phyloP scores from a whole-genome alignment of 176 grass and related monocot species.

The Oryza glaberrima region DNA sequence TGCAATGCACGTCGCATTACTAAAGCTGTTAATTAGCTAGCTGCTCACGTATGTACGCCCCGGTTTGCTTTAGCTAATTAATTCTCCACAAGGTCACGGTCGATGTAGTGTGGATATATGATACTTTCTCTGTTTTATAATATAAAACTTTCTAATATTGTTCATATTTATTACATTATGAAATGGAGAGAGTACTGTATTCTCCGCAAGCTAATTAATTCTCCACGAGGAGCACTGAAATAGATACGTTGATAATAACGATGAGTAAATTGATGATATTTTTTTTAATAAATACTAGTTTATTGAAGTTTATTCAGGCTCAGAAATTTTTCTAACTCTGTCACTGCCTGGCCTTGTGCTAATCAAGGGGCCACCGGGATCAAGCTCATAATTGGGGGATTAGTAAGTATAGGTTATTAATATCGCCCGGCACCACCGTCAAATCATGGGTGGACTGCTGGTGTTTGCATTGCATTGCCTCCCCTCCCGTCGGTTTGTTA shows the following conservation, averaged over 20 bases:
- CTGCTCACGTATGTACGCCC: not conserved
- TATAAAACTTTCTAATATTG: too few relatives aligned
- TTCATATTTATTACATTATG: too few relatives aligned
- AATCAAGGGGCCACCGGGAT: constrained; percentile 19
- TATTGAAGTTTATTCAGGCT: too few relatives aligned
- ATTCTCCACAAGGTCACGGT: not conserved
- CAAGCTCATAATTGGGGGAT: too few relatives aligned
- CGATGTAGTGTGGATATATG: not conserved
- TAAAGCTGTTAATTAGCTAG: constrained; percentile 4
- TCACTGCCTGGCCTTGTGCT: not conserved
- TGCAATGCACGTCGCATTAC: not conserved
- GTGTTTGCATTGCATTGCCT: not conserved
- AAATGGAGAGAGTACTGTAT: too few relatives aligned
- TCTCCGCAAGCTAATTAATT: too few relatives aligned
- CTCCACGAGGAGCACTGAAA: too few relatives aligned
- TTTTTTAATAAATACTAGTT: too few relatives aligned
- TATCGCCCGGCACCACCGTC: constrained; percentile 31
- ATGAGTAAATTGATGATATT: too few relatives aligned
- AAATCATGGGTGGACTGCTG: constrained; percentile 9
- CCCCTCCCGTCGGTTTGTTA: not conserved
- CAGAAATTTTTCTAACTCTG: too few relatives aligned
- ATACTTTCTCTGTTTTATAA: too few relatives aligned
- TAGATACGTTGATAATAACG: too few relatives aligned
- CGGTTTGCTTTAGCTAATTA: not conserved
- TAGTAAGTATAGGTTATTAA: not conserved